phyloP scores from a whole-genome alignment of 2,329 filamentous ascomycete species.

The Dryadomyces quercivorus region DNA sequence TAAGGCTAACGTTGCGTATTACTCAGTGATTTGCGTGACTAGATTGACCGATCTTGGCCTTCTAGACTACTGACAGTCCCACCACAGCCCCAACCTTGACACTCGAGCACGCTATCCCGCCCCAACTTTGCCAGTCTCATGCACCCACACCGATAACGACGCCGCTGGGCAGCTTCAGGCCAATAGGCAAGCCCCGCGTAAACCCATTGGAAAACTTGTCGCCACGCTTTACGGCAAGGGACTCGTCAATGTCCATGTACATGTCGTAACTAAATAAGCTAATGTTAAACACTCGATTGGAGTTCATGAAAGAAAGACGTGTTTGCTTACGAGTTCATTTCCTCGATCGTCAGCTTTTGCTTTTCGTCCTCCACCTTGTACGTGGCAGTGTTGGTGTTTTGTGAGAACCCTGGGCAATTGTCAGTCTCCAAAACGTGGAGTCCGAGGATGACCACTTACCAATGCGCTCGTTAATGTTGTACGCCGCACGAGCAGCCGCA shows the following conservation, averaged over 20 bases:
- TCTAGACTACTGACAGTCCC: too few species aligned
- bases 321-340: slow-evolving; percentile 49
- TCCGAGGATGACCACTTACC: slow-evolving; percentile 20
- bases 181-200: slow-evolving; percentile 31
- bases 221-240: slow-evolving; percentile 23
- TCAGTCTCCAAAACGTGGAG: background rate
- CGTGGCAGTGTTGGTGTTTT: slow-evolving; percentile 39
- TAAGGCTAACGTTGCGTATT: background rate
- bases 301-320: background rate
- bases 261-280: slow-evolving; percentile 38
- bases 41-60: too few species aligned
- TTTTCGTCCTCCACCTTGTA: slow-evolving; percentile 52
- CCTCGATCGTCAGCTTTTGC: slow-evolving; percentile 53
- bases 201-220: slow-evolving; percentile 24
- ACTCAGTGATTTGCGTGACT: background rate
- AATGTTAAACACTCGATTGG: background rate
- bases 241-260: slow-evolving; percentile 41
- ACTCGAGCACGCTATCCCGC: background rate
- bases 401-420: slow-evolving; percentile 40
- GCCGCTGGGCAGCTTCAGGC: slow-evolving; percentile 35
- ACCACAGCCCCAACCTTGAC: too few species aligned
- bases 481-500: slow-evolving; percentile 42
- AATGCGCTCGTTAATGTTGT: slow-evolving; percentile 52
- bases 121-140: background rate
- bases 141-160: slow-evolving; percentile 17